Conservation (phyloP, 2,329 filamentous ascomycete genomes). For the Alternaria atra region DNA sequence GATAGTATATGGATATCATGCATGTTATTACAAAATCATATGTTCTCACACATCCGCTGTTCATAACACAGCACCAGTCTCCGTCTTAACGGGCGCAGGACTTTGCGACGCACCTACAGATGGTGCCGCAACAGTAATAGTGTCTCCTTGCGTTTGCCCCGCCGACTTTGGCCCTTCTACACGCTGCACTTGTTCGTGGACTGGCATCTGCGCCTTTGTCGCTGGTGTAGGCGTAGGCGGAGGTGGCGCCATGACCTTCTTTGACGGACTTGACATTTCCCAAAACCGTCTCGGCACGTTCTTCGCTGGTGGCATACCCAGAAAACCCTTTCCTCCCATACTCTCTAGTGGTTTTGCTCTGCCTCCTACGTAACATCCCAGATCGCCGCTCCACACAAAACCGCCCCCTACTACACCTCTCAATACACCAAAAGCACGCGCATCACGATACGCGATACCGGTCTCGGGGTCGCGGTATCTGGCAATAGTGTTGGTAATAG, state of each 20-base stretch:
- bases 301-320: conserved; percentile 67
- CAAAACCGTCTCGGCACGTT: conserved; percentile 83
- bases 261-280: conserved; percentile 35
- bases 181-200: neutral
- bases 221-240: conserved; percentile 1
- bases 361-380: conserved; percentile 84
- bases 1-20: neutral
- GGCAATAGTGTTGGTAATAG: conserved; percentile 82
- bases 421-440: conserved; percentile 82
- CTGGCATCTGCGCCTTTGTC: neutral
- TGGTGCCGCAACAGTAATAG: neutral
- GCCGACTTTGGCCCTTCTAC: neutral
- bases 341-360: conserved; percentile 44
- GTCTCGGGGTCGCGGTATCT: conserved; percentile 87
- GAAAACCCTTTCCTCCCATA: conserved; percentile 39
- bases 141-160: neutral
- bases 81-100: neutral
- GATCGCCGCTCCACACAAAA: conserved; percentile 81
- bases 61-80: neutral
- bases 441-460: conserved; percentile 80
- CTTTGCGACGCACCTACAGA: neutral
- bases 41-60: neutral
- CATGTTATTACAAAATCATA: neutral
- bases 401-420: conserved; percentile 76
- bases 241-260: conserved; percentile 15